Conservation (phyloP, 352 stramenopile genomes). For the Phytopythium montanum region DNA sequence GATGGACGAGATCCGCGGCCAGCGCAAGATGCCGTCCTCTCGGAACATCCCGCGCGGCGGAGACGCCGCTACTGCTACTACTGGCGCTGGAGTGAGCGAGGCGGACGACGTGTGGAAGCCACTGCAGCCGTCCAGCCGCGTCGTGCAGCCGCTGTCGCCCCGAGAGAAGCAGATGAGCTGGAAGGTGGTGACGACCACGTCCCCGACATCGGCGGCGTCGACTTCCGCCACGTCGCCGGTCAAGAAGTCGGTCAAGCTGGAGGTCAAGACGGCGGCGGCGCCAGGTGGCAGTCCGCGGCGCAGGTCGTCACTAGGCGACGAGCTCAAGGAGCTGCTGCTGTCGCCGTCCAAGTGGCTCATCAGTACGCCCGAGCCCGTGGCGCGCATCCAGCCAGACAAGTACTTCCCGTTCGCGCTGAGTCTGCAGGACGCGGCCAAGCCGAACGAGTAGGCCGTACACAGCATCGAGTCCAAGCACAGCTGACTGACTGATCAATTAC, state of each 20-base stretch:
- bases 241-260: slow-evolving; percentile 36
- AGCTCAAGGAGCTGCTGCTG: slow-evolving; percentile 56
- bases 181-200: slow-evolving; percentile 36
- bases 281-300: slow-evolving; percentile 16
- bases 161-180: slow-evolving; percentile 57
- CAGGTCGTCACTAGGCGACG: slow-evolving; percentile 58
- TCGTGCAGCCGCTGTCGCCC: slow-evolving; percentile 42
- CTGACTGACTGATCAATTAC: neutral
- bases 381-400: slow-evolving; percentile 38
- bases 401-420: slow-evolving; percentile 53
- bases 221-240: slow-evolving; percentile 9
- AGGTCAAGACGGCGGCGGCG: slow-evolving; percentile 18
- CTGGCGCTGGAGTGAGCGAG: slow-evolving; percentile 16
- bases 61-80: slow-evolving; percentile 13
- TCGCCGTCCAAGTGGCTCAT: slow-evolving; percentile 69
- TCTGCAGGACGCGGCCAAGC: slow-evolving; percentile 20
- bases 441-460: neutral
- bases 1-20: slow-evolving; percentile 56
- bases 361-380: slow-evolving; percentile 8
- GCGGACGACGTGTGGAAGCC: slow-evolving; percentile 38
- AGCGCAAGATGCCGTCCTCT: slow-evolving; percentile 46
- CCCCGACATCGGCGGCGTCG: slow-evolving; percentile 8
- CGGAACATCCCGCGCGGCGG: slow-evolving; percentile 33
- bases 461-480: neutral
- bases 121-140: slow-evolving; percentile 47